Evolutionary conservation across 2,329 filamentous ascomycete species (phyloP), one percentile per base, ranked within the genome.

Genomic region (Byssochlamys sp.): DNA sequence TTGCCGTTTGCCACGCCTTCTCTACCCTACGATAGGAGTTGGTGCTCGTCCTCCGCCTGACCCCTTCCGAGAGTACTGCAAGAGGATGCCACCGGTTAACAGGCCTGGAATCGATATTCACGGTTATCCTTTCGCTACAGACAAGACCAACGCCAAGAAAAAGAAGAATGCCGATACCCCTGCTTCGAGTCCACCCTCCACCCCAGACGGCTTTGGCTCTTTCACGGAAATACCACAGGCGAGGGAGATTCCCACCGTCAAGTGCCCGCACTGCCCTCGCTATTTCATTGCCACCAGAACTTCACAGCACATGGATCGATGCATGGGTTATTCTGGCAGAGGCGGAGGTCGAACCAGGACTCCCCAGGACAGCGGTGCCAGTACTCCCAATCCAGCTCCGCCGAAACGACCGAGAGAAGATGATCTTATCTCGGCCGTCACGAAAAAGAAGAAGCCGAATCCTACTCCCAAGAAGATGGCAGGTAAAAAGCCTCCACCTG

Each of bases 101-200:
- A 72, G 79, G 59, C 76, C 80, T 12, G 82, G 82, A 39, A 80
- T 84, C 66, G 83, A 86, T 64, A 82, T 85, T 55, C 84, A 85
- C 66, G 83, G 82, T 60, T 84, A 75, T 56, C 69, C 70, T 19
- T 76, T 75, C 57, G 71, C 73, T 4, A 74, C 66, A 0, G 52
- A 69, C 10, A 78, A 73, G 57, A 63, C 76, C 9, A 82, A 77
- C 57, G 80, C 81, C 1, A 80, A 75, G 65, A 73, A 61, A 48
- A 60, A 71, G 31, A 65, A 71, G 25, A 77, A 76, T 26, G 64
- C 67, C 14, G 71, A 73, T 57, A 73, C 70, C 1, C 71, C 71
- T 24, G 67, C 60, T 0, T 71, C 70, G 9, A 72, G 70, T 52
- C 69, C 70, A 53, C 70, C 70, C 2, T 69, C 69, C 12, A 69